Evolutionary conservation across 1,284 basidiomycete genomes (phyloP).

Genomic region (Boletellus sp.): DNA sequence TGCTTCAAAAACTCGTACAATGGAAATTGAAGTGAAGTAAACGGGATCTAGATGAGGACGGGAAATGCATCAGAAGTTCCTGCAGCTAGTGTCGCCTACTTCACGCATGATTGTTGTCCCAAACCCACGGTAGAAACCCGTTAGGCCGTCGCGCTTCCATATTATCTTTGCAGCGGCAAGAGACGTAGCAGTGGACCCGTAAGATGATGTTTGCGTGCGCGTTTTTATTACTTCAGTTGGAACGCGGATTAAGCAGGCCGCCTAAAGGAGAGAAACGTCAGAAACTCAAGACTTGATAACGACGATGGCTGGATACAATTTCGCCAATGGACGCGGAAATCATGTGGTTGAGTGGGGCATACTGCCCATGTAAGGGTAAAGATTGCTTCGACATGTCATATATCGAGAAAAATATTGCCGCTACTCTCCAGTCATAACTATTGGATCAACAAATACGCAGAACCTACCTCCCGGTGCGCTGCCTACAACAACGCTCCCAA

Average conservation of each 20-base stretch:
- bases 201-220: constrained; percentile 72
- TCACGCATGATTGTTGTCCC: constrained; percentile 77
- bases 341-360: constrained; percentile 76
- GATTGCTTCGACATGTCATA: constrained; percentile 87
- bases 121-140: constrained; percentile 79
- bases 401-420: constrained; percentile 92
- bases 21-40: constrained; percentile 97
- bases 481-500: constrained; percentile 93
- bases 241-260: constrained; percentile 89
- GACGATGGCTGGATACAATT: constrained; percentile 54
- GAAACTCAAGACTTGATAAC: constrained; percentile 11
- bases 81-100: constrained; percentile 38
- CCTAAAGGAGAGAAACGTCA: constrained; percentile 42
- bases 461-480: constrained; percentile 90
- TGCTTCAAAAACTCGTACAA: constrained; percentile 89
- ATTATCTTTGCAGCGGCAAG: constrained; percentile 47
- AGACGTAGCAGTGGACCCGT: constrained; percentile 54
- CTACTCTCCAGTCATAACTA: constrained; percentile 40
- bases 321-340: constrained; percentile 78
- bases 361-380: constrained; percentile 55
- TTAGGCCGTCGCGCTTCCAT: constrained; percentile 54
- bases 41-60: constrained; percentile 71
- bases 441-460: neutral
- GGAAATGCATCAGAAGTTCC: neutral
- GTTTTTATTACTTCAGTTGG: constrained; percentile 95